A percentile compares a stretch with the other conserved stretches of the same genome.
phyloP scores from a whole-genome alignment of 345 rosid species.

The Eucalyptus brandiana region DNA sequence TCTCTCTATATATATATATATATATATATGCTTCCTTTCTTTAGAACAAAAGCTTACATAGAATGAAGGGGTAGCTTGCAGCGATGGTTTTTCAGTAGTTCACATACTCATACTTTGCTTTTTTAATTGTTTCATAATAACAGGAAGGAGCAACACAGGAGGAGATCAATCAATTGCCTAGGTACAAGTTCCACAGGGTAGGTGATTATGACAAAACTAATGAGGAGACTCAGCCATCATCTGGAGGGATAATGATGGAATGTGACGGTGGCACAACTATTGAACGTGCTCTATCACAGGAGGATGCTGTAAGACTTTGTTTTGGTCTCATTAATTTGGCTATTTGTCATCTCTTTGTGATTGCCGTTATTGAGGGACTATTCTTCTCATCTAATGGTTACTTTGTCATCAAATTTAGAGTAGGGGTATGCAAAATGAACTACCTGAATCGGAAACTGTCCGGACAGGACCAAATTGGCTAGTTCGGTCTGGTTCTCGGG shows the following conservation, averaged over 20 bases:
- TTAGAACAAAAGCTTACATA: neutral
- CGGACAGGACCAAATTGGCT: accelerated
- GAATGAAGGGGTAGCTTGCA: neutral
- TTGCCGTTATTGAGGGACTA: neutral
- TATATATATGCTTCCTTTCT: neutral
- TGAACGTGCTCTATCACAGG: constrained; percentile 38
- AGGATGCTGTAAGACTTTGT: constrained; percentile 61
- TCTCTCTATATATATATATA: neutral
- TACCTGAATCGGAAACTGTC: no score
- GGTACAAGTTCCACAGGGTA: constrained; percentile 34
- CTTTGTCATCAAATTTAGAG: neutral
- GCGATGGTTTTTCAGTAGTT: neutral
- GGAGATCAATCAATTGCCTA: constrained; percentile 60
- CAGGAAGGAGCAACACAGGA: constrained; percentile 89
- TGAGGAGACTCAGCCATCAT: constrained; percentile 35
- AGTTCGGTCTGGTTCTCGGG: no score
- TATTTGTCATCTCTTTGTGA: neutral
- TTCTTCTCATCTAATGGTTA: neutral
- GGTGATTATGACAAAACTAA: constrained; percentile 33
- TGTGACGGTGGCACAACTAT: constrained; percentile 37
- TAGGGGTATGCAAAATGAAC: no score
- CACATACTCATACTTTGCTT: neutral
- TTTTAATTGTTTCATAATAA: neutral
- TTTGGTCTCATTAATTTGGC: neutral
- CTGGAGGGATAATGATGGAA: constrained; percentile 60